Conservation (phyloP, 2,329 filamentous ascomycete species). For the Hypoxylon rubiginosum region DNA sequence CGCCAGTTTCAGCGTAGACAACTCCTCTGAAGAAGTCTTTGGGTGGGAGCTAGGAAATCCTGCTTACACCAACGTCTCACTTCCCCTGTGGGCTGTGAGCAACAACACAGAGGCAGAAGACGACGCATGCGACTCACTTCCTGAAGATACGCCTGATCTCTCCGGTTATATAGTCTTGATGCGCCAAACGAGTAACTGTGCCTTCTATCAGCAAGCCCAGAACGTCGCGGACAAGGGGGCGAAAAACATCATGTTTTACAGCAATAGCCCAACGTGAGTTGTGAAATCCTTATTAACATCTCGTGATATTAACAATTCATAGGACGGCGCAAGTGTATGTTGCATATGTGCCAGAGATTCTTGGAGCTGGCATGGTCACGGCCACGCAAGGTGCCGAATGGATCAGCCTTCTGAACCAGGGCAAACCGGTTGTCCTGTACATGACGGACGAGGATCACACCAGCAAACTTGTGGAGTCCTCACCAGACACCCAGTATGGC, state of each 20-base stretch:
- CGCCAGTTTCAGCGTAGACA: slow-evolving; percentile 57
- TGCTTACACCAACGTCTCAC: slow-evolving; percentile 58
- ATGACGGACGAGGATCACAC: slow-evolving; percentile 58
- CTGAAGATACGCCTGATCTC: slow-evolving; percentile 67
- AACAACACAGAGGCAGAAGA: slow-evolving; percentile 62
- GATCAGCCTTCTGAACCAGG: slow-evolving; percentile 58
- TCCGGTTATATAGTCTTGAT: slow-evolving; percentile 69
- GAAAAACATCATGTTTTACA: slow-evolving; percentile 72
- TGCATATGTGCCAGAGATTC: slow-evolving; percentile 15
- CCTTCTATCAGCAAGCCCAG: slow-evolving; percentile 65
- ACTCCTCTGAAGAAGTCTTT: slow-evolving; percentile 52
- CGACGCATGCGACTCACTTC: slow-evolving; percentile 64
- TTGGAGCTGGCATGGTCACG: slow-evolving; percentile 46
- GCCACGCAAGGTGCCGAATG: slow-evolving; percentile 58
- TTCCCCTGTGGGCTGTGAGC: slow-evolving; percentile 63
- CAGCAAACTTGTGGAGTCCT: slow-evolving; percentile 48
- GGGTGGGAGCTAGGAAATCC: slow-evolving; percentile 58
- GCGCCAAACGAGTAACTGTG: slow-evolving; percentile 66
- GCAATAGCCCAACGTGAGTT: slow-evolving; percentile 59
- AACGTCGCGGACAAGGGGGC: slow-evolving; percentile 68
- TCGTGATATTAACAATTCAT: background rate
- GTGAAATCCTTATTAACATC: slow-evolving; percentile 50
- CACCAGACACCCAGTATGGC: slow-evolving; percentile 58
- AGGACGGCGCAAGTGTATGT: background rate
- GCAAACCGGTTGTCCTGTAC: slow-evolving; percentile 58